phyloP scores from a whole-genome alignment of 1,284 basidiomycete genomes.

The Pyrrhoderma lamaoense region DNA sequence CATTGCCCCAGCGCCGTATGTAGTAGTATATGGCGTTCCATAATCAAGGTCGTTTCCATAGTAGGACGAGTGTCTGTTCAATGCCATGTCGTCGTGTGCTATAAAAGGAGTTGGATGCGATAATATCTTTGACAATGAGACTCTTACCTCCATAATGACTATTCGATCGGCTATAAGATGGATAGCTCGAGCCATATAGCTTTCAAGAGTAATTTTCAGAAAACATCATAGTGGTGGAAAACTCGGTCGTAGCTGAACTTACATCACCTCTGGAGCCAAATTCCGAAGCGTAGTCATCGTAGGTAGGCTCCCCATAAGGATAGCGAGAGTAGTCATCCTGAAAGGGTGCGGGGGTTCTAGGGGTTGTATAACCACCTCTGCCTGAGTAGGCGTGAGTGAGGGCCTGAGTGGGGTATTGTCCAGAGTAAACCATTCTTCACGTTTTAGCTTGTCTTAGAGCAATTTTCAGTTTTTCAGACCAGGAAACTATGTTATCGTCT shows the following conservation, averaged over 20 bases:
- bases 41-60: conserved; percentile 23
- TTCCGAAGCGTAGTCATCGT: conserved; percentile 10
- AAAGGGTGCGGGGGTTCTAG: conserved; percentile 12
- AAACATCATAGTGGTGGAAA: no score
- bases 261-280: conserved; percentile 14
- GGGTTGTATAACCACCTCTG: conserved; percentile 9
- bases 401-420: conserved; percentile 9
- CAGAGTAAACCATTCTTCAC: conserved; percentile 12
- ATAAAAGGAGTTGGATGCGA: conserved; percentile 2
- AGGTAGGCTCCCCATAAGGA: conserved; percentile 15
- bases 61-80: conserved; percentile 27
- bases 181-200: no score
- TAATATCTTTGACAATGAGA: not conserved
- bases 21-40: not conserved
- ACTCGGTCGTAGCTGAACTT: conserved; percentile 1
- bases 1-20: conserved; percentile 8
- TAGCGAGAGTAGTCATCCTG: conserved; percentile 17
- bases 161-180: conserved; percentile 1
- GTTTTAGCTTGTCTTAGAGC: not conserved
- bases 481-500: no score
- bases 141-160: conserved; percentile 13
- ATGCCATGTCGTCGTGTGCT: conserved; percentile 44
- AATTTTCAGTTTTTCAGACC: no score
- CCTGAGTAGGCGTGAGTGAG: conserved; percentile 14
- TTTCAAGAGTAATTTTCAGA: no score